Evolutionary conservation across 208 protist genomes (phyloP).

Genomic region (Leishmania aethiopica): DNA sequence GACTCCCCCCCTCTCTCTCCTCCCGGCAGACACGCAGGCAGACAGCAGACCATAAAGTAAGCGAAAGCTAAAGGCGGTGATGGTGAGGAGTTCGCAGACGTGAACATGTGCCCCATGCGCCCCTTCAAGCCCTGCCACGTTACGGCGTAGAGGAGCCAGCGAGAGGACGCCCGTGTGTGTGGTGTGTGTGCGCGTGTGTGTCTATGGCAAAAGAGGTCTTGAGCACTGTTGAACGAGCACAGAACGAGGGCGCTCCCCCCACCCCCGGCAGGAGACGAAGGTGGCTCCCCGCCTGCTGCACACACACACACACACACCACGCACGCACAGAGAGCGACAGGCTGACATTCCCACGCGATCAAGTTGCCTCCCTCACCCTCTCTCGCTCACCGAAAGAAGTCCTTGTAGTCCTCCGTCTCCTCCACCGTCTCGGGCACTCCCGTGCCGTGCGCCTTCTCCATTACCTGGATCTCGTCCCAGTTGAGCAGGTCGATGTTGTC

Average conservation of each 20-base stretch:
- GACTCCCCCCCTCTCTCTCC: not conserved
- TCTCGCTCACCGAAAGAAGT: slow-evolving; percentile 65
- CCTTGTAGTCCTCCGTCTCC: slow-evolving; percentile 68
- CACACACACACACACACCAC: not conserved
- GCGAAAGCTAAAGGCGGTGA: not conserved
- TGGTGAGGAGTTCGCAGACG: not conserved
- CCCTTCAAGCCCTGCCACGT: not conserved
- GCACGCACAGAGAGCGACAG: not conserved
- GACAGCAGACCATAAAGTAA: not conserved
- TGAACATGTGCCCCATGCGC: not conserved
- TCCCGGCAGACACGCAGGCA: not conserved
- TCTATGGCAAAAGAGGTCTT: too few relatives aligned
- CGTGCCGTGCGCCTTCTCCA: slow-evolving; percentile 31
- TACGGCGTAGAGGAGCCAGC: not conserved
- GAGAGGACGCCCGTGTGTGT: too few relatives aligned
- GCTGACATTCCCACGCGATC: not conserved
- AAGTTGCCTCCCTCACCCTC: not conserved
- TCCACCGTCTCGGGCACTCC: slow-evolving; percentile 53
- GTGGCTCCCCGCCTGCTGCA: not conserved
- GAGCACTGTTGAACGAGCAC: too few relatives aligned
- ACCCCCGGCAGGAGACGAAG: too few relatives aligned
- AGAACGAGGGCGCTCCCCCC: too few relatives aligned
- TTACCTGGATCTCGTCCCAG: slow-evolving; percentile 72
- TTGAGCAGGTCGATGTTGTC: slow-evolving; percentile 82
- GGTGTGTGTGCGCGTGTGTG: too few relatives aligned